Conservation (phyloP, 1,284 basidiomycete genomes). For the Rhodotorula glutinis region DNA sequence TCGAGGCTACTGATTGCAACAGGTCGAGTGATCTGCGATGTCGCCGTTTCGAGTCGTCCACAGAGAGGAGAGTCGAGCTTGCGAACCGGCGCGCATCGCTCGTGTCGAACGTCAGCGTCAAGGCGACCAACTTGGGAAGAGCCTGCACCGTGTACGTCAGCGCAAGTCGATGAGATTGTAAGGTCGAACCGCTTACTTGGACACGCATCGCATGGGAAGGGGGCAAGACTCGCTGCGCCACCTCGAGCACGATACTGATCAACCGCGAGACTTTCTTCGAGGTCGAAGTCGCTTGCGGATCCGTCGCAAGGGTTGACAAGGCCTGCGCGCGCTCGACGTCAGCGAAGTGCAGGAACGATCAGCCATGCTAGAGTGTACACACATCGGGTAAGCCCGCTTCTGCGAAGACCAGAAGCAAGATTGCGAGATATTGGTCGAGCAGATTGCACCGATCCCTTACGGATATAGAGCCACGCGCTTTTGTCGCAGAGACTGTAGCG, state of each 20-base stretch:
- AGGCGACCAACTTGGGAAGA: slow-evolving; percentile 77
- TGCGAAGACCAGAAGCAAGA: slow-evolving; percentile 81
- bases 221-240: slow-evolving; percentile 85
- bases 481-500: background rate
- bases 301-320: slow-evolving; percentile 68
- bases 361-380: slow-evolving; percentile 41
- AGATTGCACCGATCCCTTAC: slow-evolving; percentile 55
- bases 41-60: background rate
- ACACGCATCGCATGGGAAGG: slow-evolving; percentile 74
- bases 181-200: slow-evolving; percentile 59
- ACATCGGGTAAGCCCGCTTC: slow-evolving; percentile 86
- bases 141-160: slow-evolving; percentile 54
- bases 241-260: slow-evolving; percentile 85
- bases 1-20: too few relatives aligned
- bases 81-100: slow-evolving; percentile 76
- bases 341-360: background rate
- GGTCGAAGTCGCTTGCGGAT: slow-evolving; percentile 63
- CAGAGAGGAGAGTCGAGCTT: slow-evolving; percentile 48
- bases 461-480: background rate
- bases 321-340: slow-evolving; percentile 58
- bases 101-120: slow-evolving; percentile 69
- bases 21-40: background rate
- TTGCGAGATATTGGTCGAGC: slow-evolving; percentile 87
- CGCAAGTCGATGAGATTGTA: background rate
- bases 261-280: slow-evolving; percentile 84